phyloP scores from a whole-genome alignment of 441 rosid species.

The Iberis amara region DNA sequence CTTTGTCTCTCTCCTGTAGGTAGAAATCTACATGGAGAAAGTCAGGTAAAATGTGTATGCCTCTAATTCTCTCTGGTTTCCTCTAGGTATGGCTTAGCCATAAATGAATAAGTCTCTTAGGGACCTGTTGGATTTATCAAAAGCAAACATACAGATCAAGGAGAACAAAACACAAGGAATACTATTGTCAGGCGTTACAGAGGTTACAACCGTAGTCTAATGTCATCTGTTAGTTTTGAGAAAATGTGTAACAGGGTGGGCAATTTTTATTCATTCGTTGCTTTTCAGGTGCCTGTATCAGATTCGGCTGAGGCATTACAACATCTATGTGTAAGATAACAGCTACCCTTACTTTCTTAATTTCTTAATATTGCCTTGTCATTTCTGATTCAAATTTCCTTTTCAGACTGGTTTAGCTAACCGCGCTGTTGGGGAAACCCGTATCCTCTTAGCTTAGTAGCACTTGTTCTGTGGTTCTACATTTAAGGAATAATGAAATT shows the following conservation, averaged over 20 bases:
- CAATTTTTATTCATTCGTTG: constrained; percentile 8
- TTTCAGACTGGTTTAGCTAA: constrained; percentile 71
- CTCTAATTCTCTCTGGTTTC: constrained; percentile 2
- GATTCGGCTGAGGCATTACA: constrained; percentile 59
- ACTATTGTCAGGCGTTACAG: constrained; percentile 61
- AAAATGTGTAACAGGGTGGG: constrained; percentile 3
- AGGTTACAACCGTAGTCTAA: constrained; percentile 36
- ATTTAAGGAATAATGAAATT: constrained; percentile 2
- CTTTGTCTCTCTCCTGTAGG: constrained; percentile 38
- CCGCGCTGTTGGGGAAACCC: constrained; percentile 88
- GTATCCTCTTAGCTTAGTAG: constrained; percentile 48
- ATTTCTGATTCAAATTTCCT: constrained; percentile 31
- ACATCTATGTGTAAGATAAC: constrained; percentile 58
- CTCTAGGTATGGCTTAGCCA: constrained; percentile 5
- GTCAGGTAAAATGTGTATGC: constrained; percentile 50
- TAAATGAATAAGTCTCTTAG: constrained; percentile 30
- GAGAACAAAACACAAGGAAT: constrained; percentile 68
- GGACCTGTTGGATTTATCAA: constrained; percentile 76
- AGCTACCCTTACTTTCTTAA: constrained; percentile 17
- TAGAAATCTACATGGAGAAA: constrained; percentile 93
- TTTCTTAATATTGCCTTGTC: constrained; percentile 11
- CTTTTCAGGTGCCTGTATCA: constrained; percentile 45
- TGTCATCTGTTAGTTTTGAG: constrained; percentile 3
- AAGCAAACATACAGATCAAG: constrained; percentile 75
- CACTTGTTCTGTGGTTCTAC: constrained; percentile 9